Conservation (phyloP, 73 alveolate species). For the Paramecium sexaurelia region DNA sequence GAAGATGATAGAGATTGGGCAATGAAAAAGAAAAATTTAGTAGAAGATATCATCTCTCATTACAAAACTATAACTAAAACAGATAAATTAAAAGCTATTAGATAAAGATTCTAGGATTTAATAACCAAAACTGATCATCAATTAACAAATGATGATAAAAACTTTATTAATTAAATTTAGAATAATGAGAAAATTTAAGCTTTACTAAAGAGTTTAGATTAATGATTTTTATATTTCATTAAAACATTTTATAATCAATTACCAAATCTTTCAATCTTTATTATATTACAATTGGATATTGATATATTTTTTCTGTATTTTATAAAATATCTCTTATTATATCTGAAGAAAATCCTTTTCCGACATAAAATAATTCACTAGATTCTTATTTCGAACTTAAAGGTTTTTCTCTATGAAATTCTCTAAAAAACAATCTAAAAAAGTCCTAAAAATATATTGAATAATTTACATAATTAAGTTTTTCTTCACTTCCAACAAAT, state of each 20-base stretch:
- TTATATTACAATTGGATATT: neutral
- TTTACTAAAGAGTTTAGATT: neutral
- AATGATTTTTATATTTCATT: constrained; percentile 2
- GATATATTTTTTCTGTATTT: neutral
- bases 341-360: constrained; percentile 70
- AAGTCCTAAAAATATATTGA: constrained; percentile 56
- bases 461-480: constrained; percentile 67
- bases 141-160: neutral
- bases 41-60: neutral
- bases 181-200: neutral
- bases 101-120: neutral
- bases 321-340: neutral
- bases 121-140: neutral
- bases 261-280: neutral
- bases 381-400: constrained; percentile 81
- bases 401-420: constrained; percentile 82
- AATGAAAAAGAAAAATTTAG: neutral
- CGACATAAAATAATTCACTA: constrained; percentile 77
- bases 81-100: neutral
- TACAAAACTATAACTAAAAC: constrained; percentile 1
- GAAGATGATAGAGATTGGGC: constrained; percentile 57
- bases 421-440: constrained; percentile 62
- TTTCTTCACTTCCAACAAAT: constrained; percentile 75
- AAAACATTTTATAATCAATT: neutral
- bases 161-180: neutral